Evolutionary conservation across 306 rosid species (phyloP).

Genomic region (Ormosia emarginata): DNA sequence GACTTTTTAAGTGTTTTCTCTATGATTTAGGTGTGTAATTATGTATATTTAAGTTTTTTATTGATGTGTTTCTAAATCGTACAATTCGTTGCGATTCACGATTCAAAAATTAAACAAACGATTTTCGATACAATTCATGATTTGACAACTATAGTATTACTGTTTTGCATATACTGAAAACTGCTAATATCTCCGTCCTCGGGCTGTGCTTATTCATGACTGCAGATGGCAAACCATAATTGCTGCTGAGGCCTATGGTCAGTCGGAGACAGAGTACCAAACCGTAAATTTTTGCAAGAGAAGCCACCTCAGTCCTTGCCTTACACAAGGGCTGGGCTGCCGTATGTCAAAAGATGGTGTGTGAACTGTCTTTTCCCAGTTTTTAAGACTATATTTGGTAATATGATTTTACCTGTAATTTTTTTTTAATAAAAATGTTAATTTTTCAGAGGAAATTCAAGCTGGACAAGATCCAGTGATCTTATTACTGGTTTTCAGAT

Average conservation of each 20-base stretch:
- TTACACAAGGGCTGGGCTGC: not conserved
- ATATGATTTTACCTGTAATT: not conserved
- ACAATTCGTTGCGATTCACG: too few relatives aligned
- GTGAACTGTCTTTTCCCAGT: not conserved
- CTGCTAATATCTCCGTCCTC: not conserved
- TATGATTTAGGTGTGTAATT: too few relatives aligned
- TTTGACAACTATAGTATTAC: too few relatives aligned
- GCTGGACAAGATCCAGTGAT: too few relatives aligned
- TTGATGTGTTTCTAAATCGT: too few relatives aligned
- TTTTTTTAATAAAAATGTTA: too few relatives aligned
- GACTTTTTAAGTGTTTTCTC: too few relatives aligned
- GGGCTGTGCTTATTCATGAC: slow-evolving; percentile 18
- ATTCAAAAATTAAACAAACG: too few relatives aligned
- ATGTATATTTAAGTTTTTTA: too few relatives aligned
- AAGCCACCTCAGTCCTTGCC: not conserved
- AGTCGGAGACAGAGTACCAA: not conserved
- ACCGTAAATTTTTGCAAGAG: not conserved
- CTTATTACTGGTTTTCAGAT: too few relatives aligned
- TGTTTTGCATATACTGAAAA: not conserved
- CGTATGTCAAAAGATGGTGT: slow-evolving; percentile 9
- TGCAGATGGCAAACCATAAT: not conserved
- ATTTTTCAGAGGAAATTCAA: too few relatives aligned
- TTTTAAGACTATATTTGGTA: not conserved
- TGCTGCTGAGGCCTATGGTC: not conserved
- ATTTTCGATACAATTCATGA: too few relatives aligned